Conservation (phyloP, 2,329 filamentous ascomycete genomes). For the Alternaria longipes region DNA sequence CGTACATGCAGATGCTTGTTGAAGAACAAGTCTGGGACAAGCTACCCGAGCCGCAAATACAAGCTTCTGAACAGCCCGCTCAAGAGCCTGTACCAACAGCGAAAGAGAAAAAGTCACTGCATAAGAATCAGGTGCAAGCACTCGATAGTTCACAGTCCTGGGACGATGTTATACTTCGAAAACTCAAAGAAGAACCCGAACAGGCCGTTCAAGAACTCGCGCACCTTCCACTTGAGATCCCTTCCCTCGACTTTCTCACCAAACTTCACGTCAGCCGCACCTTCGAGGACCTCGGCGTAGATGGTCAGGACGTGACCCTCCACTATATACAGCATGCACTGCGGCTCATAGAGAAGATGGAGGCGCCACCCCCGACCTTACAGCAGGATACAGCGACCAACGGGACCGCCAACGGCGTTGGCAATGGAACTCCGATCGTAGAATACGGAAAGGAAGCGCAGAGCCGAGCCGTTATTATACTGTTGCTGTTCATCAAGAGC, state of each 20-base stretch:
- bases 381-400: constrained; percentile 6
- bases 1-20: constrained; percentile 48
- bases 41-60: constrained; percentile 22
- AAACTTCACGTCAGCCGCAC: constrained; percentile 43
- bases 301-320: constrained; percentile 38
- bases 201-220: constrained; percentile 41
- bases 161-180: constrained; percentile 31
- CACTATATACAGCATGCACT: constrained; percentile 52
- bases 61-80: not conserved
- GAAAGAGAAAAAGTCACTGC: not conserved
- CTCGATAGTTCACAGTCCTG: constrained; percentile 25
- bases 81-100: not conserved
- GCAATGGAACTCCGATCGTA: constrained; percentile 11
- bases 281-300: constrained; percentile 35
- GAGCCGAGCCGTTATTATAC: constrained; percentile 46
- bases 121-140: not conserved
- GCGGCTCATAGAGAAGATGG: constrained; percentile 47
- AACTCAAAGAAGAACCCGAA: constrained; percentile 32
- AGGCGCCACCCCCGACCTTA: constrained; percentile 15
- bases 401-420: constrained; percentile 8
- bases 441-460: constrained; percentile 48
- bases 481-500: constrained; percentile 53
- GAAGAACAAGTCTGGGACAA: constrained; percentile 50
- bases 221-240: constrained; percentile 49
- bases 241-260: constrained; percentile 51